Evolutionary conservation across 2,329 filamentous ascomycete genomes (phyloP).

Genomic region (Stemphylium beticola): DNA sequence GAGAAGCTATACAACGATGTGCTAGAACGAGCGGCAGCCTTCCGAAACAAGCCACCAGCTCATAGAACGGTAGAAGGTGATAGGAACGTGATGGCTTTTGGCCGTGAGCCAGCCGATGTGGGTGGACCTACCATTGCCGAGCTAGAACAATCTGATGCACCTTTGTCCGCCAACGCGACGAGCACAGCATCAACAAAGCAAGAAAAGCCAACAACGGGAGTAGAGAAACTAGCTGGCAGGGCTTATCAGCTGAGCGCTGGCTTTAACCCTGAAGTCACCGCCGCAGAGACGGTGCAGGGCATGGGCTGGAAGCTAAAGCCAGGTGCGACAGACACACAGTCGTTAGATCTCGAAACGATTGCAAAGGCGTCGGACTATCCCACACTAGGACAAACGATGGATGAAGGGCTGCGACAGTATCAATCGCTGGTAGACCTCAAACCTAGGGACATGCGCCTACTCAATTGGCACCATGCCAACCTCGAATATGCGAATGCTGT

Average conservation of each 20-base stretch:
- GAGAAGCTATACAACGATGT: slow-evolving; percentile 96
- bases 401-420: slow-evolving; percentile 90
- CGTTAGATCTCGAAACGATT: slow-evolving; percentile 73
- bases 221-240: slow-evolving; percentile 71
- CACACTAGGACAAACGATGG: slow-evolving; percentile 88
- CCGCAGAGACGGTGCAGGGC: slow-evolving; percentile 74
- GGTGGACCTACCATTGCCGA: slow-evolving; percentile 72
- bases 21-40: slow-evolving; percentile 87
- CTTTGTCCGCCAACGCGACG: slow-evolving; percentile 56
- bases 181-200: slow-evolving; percentile 43
- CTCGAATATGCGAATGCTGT: slow-evolving; percentile 96
- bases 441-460: slow-evolving; percentile 83
- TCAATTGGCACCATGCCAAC: slow-evolving; percentile 99
- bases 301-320: slow-evolving; percentile 83
- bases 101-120: slow-evolving; percentile 69
- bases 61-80: slow-evolving; percentile 81
- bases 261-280: slow-evolving; percentile 71
- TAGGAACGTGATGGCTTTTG: slow-evolving; percentile 78
- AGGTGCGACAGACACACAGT: slow-evolving; percentile 65
- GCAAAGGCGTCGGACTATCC: slow-evolving; percentile 67
- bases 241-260: slow-evolving; percentile 72
- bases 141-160: slow-evolving; percentile 71
- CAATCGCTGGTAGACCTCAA: slow-evolving; percentile 80
- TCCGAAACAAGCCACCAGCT: slow-evolving; percentile 77
- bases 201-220: slow-evolving; percentile 58